Percentiles rank a stretch among this genome's conserved stretches.
phyloP scores from a whole-genome alignment of 1,284 basidiomycete species.

The Ceratobasidium sp. region DNA sequence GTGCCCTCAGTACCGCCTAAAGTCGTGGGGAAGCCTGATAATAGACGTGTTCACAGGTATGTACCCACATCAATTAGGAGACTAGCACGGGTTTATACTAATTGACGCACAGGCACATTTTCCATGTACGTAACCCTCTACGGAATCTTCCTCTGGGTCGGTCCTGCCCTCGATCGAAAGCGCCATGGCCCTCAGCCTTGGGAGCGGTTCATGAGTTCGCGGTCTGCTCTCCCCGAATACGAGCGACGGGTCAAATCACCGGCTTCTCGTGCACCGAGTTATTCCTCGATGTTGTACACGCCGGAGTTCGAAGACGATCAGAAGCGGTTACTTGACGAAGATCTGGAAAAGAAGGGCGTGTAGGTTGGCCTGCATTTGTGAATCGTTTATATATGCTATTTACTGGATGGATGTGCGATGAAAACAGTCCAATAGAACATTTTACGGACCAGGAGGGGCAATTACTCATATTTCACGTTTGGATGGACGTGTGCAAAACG shows the following conservation, averaged over 20 bases:
- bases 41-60: conserved; percentile 23
- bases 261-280: neutral
- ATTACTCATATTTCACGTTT: too few species aligned
- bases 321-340: conserved; percentile 3
- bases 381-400: too few species aligned
- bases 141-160: conserved; percentile 24
- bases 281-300: neutral
- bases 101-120: conserved; percentile 15
- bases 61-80: neutral
- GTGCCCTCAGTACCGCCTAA: conserved; percentile 17
- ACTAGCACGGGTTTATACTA: neutral
- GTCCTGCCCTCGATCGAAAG: neutral
- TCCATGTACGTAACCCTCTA: conserved; percentile 15
- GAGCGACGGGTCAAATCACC: neutral
- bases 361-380: too few species aligned
- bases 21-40: conserved; percentile 9
- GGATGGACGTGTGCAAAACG: too few species aligned
- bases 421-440: too few species aligned
- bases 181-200: neutral
- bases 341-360: neutral
- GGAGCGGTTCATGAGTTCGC: neutral
- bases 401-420: too few species aligned
- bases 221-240: neutral
- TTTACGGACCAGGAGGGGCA: too few species aligned
- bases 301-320: conserved; percentile 1